These are phyloP conservation scores for Trichoderma simmonsii DNA, from an alignment of 2,329 filamentous ascomycete genomes.

Conservation along the genomic window DNA sequence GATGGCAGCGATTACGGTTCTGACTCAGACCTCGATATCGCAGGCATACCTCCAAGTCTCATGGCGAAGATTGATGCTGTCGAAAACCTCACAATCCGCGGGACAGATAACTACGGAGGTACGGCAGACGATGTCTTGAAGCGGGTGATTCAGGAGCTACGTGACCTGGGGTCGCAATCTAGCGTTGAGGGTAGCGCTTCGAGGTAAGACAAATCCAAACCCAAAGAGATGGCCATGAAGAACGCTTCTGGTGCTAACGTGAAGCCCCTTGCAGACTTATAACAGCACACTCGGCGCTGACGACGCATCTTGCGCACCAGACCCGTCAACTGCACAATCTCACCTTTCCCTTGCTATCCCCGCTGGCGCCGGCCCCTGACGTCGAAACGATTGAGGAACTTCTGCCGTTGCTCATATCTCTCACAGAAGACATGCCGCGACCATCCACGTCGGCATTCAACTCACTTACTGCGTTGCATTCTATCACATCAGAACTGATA, in stretches of 20 bases:
- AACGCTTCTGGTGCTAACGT: not conserved
- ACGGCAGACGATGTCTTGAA: constrained; percentile 64
- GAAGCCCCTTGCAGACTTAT: constrained; percentile 54
- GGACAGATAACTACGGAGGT: constrained; percentile 64
- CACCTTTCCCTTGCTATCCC: constrained; percentile 67
- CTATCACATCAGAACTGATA: constrained; percentile 69
- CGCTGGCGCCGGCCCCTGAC: constrained; percentile 61
- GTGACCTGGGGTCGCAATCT: constrained; percentile 70
- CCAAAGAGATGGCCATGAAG: not conserved
- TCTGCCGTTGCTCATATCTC: constrained; percentile 62
- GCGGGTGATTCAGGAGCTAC: constrained; percentile 65
- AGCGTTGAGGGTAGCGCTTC: constrained; percentile 69
- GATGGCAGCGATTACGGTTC: constrained; percentile 74
- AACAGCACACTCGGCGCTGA: constrained; percentile 70
- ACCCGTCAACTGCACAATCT: constrained; percentile 72
- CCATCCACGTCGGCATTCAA: constrained; percentile 60
- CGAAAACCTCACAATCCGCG: constrained; percentile 64
- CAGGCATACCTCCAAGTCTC: constrained; percentile 64
- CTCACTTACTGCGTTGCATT: constrained; percentile 66
- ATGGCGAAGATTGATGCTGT: constrained; percentile 69
- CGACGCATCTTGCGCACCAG: constrained; percentile 72
- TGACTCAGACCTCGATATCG: constrained; percentile 65
- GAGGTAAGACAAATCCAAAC: constrained; percentile 47
- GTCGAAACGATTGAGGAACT: constrained; percentile 65
- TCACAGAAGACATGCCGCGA: constrained; percentile 65